Conservation (phyloP, 2,329 filamentous ascomycete genomes). For the Pseudopyricularia cyperi region DNA sequence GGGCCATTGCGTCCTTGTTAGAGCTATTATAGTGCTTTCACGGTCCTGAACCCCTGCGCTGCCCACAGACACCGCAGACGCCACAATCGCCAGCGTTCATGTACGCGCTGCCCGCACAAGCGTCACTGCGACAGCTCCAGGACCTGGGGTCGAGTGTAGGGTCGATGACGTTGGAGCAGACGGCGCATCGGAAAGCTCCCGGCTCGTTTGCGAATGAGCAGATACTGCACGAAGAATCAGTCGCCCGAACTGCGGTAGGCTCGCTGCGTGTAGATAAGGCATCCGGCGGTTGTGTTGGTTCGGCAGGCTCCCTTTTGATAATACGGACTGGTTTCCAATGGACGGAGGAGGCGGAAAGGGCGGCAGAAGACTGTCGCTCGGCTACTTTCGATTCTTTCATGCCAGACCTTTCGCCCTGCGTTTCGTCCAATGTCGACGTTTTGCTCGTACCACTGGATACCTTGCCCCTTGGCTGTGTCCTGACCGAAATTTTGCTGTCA, state of each 20-base stretch:
- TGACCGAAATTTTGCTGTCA: not conserved
- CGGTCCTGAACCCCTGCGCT: constrained; percentile 6
- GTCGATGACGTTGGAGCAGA: constrained; percentile 60
- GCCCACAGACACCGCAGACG: constrained; percentile 57
- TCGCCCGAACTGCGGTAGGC: not conserved
- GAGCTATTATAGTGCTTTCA: not conserved
- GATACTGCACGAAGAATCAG: constrained; percentile 32
- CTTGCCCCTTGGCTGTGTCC: too few species aligned
- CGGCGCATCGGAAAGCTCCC: constrained; percentile 43
- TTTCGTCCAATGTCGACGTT: too few species aligned
- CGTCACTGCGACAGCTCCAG: constrained; percentile 50
- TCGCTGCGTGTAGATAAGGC: not conserved
- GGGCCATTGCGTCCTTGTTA: constrained; percentile 1
- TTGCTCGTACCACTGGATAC: too few species aligned
- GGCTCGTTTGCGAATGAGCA: constrained; percentile 55
- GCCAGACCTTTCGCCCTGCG: too few species aligned
- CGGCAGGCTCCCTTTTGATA: not conserved
- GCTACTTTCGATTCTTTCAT: too few species aligned
- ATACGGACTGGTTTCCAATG: too few species aligned
- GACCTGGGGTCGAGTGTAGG: constrained; percentile 33
- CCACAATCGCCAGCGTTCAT: constrained; percentile 58
- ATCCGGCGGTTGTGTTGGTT: not conserved
- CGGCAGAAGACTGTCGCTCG: too few species aligned
- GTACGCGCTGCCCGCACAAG: constrained; percentile 46
- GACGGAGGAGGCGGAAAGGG: too few species aligned